Base-by-base conservation (phyloP, 2,329 filamentous ascomycete species). In the Aspergillus tubingensis region DNA sequence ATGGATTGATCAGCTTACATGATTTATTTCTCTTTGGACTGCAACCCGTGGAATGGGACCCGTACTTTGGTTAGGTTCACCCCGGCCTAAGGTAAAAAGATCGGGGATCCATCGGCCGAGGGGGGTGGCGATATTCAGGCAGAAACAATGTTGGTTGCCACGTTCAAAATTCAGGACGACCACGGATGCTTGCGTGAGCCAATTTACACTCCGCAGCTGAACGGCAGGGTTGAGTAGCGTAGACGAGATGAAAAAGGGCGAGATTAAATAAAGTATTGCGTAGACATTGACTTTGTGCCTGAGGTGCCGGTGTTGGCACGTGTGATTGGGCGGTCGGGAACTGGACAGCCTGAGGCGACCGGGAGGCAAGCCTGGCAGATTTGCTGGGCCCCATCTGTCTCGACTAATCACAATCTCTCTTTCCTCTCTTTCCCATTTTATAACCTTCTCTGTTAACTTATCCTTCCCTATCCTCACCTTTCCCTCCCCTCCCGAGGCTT, bases 171-270 rank as follows among this genome's bases (percentile, higher is more conserved):
- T 36, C n/a, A 17, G 30, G 30, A 47, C 11, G 10, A 54, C 39
- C 52, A 55, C 53, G 36, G 39, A 55, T 55, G 43, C 39, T 41
- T 55, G 53, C 39, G 53, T 55, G 39, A 32, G 53, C 53, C 53
- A 47, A 44, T 44, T 41, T 55, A 27, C 53, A 21, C 19, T 21
- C 25, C 10, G 11, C 47, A 27, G 23, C 47, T 19, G 25, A 49
- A 49, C 13, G n/a, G 47, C 8, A 30, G 10, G 47, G 23, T 17
- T 3, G 25, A 10, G 27, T 30, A 30, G 27, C 8, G 8, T 30
- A 30, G 27, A 30, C 15, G n/a, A 50, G 47, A 50, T 25, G 25
- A 21, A 30, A 30, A 7, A 49, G 44, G 27, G n/a, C 47, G n/a
- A 32, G 47, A 50, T 50, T 50, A 27, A 50, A 32, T 50, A 50